Base-by-base conservation (phyloP, 2,329 filamentous ascomycete species). In the Aspergillus clavatus region DNA sequence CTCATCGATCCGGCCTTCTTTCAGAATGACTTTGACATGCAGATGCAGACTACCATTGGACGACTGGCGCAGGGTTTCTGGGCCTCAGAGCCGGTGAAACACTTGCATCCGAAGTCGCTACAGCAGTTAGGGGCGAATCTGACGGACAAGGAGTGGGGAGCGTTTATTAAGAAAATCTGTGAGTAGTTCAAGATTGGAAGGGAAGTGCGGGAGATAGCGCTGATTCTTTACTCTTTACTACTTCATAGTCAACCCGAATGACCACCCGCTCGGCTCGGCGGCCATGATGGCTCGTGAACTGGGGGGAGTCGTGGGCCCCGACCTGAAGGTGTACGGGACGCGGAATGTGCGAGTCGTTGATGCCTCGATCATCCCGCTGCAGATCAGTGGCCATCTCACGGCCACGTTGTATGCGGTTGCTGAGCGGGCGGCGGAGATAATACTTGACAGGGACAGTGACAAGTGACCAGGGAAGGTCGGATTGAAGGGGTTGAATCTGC, bases 1-100 rank as follows among this genome's bases (percentile, higher is more conserved):
- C 24, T 46, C 38, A 57, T 59, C 40, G 51, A 59, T 28, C 56
- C 57, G 1, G 54, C 53, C 12, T 59, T 56, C 26, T 57, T 59
- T 14, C 51, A 46, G 47, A 52, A 54, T 23, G 33, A 47, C 3
- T 50, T 50, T 14, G 57, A 59, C 31, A 31, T 57, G 2, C 45
- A 43, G 28, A 31, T 16, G 18, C 22, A 37, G 23, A 19, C 31
- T 5, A 36, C 27, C 1, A 33, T 19, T 16, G 29, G 29, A 8
- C 7, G 3, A 1, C 29, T 33, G 7, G 14, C 29, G 14, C 29
- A 16, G 3, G 2, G 4, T 10, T 33, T 33, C 7, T 33, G 29
- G 29, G 16, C 14, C 5, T 18, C 14, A 8, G 29, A 4, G 3
- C 8, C 29, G 3, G 29, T 10, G 8, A 33, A 16, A 14, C 10